Evolutionary conservation across 371 early-diverging fungal species (phyloP), one percentile per base, ranked within the genome.

Genomic region (Syncephalastrum contaminatum): DNA sequence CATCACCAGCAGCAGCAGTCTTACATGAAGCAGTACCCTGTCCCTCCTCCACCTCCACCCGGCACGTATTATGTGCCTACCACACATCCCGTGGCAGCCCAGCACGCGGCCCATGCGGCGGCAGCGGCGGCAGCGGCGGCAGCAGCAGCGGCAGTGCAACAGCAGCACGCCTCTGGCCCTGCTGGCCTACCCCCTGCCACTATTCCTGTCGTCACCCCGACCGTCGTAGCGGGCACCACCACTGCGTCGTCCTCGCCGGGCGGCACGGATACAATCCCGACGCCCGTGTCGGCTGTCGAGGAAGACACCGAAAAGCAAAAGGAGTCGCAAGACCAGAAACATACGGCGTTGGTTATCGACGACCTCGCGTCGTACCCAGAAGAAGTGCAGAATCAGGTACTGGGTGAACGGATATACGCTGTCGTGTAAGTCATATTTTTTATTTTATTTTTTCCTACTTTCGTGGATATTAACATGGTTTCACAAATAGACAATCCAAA

Each of bases 401-500:
- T 98, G 19, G 99, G 99, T 45, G 98, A 97, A 80, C 83, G 87
- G 46, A 82, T 98, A 49, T 97, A 90, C 83, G 92, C 94, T 14
- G 67, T 84, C 20, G 82, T 94, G 54, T 70, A 77, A 60, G 73
- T 54, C 19, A 8, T 51, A 7, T 48, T 43, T 1, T 49, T 49
- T 51, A 36, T 43, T 20, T 25, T 54, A 25, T 25, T 22, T 30
- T 30, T 30, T 30, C 10, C 10, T 30, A 8, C 8, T 30, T 8
- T 1, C 30, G 25, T 5, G 2, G 2, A 4, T 25, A 5, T 5
- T 25, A 25, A 25, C 5, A 25, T 25, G 25, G 25, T 5, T 25
- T 25, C 5, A 2, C 5, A 4, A 25, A 25, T 53, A 73, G 74
- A 14, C 54, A 67, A 50, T 51, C 60, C 30, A 72, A 71, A 53